phyloP scores from a whole-genome alignment of 495 filamentous ascomycete genomes.

The Penicillium samsonianum region DNA sequence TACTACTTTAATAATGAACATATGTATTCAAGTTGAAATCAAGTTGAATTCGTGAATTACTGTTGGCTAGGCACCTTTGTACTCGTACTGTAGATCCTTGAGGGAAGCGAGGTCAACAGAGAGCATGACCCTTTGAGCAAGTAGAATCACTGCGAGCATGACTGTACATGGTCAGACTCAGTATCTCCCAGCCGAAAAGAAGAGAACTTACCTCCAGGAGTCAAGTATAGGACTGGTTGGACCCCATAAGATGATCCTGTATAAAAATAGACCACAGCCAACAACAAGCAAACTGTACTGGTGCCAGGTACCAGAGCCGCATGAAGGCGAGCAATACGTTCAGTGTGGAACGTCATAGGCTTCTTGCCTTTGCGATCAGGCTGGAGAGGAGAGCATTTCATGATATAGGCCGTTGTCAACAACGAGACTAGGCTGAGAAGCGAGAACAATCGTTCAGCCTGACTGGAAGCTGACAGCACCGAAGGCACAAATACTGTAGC shows the following conservation, averaged over 20 bases:
- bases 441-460: conserved; percentile 42
- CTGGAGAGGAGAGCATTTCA: conserved; percentile 37
- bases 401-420: conserved; percentile 55
- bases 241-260: conserved; percentile 15
- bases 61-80: conserved; percentile 49
- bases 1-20: conserved; percentile 15
- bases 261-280: conserved; percentile 29
- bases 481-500: conserved; percentile 54
- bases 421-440: conserved; percentile 62
- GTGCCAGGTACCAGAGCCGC: conserved; percentile 30
- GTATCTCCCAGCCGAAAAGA: neutral
- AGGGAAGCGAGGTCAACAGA: conserved; percentile 49
- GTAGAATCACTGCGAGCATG: conserved; percentile 36
- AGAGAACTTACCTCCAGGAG: conserved; percentile 40
- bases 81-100: conserved; percentile 51
- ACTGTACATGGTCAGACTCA: conserved; percentile 26
- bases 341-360: conserved; percentile 20
- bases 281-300: conserved; percentile 26
- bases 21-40: conserved; percentile 5
- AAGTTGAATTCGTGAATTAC: conserved; percentile 7
- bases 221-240: conserved; percentile 33
- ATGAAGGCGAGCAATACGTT: conserved; percentile 17
- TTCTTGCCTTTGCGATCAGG: conserved; percentile 38
- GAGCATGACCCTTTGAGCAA: conserved; percentile 43
- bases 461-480: conserved; percentile 37